These are phyloP conservation scores for Hippophae rhamnoides DNA, from an alignment of 306 rosid genomes.

Conservation along the genomic window DNA sequence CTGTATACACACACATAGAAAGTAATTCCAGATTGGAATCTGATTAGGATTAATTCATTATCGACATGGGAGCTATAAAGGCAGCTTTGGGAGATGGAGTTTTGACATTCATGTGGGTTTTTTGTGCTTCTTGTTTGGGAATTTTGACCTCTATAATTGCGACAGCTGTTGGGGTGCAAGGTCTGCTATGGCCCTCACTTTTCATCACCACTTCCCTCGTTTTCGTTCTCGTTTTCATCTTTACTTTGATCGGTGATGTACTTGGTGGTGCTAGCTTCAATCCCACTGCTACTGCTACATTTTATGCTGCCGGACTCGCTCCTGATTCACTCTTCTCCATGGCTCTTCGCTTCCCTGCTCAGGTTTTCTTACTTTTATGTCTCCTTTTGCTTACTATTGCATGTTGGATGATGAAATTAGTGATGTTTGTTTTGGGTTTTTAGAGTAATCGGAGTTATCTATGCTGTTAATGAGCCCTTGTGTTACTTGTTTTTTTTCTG, in stretches of 20 bases:
- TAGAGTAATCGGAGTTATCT: too few species aligned
- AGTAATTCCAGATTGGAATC: too few species aligned
- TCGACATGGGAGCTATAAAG: conserved; percentile 37
- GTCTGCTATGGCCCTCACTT: conserved; percentile 41
- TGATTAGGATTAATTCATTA: not conserved
- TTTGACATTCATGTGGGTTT: conserved; percentile 68
- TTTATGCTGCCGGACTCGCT: conserved; percentile 65
- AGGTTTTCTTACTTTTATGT: conserved; percentile 27
- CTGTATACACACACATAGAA: too few species aligned
- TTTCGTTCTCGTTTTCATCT: conserved; percentile 49
- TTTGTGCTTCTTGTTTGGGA: conserved; percentile 53
- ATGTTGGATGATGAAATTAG: too few species aligned
- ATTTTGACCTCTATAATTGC: conserved; percentile 30
- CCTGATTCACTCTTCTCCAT: conserved; percentile 62
- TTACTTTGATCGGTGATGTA: conserved; percentile 40
- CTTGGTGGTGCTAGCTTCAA: conserved; percentile 94
- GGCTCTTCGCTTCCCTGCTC: conserved; percentile 91
- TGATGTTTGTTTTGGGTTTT: too few species aligned
- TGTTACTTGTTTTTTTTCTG: too few species aligned
- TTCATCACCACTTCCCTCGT: conserved; percentile 45
- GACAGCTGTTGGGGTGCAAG: conserved; percentile 33
- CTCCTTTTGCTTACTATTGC: not conserved
- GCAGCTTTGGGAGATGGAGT: conserved; percentile 61
- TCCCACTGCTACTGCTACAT: conserved; percentile 71
- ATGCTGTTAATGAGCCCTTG: too few species aligned